Conservation (phyloP, 1,284 basidiomycete species). For the Xerocomus minutiporus region DNA sequence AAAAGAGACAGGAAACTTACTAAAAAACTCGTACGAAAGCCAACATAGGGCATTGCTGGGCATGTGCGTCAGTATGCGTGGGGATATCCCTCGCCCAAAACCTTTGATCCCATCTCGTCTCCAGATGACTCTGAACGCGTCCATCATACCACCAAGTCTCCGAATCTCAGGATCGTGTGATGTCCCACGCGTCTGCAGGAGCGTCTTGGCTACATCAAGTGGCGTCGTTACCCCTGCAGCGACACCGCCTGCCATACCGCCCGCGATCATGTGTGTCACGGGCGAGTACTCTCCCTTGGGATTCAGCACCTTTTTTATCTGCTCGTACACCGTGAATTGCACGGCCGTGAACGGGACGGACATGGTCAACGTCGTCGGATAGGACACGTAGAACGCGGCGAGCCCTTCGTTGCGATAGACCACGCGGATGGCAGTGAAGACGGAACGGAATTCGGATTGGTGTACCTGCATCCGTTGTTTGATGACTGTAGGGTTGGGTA, state of each 20-base stretch:
- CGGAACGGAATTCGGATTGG: conserved; percentile 84
- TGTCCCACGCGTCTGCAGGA: conserved; percentile 90
- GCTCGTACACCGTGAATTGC: conserved; percentile 97
- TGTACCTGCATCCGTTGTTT: conserved; percentile 99
- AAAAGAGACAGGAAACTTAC: conserved; percentile 47
- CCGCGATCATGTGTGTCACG: conserved; percentile 84
- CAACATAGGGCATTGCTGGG: conserved; percentile 97
- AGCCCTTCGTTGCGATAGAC: conserved; percentile 88
- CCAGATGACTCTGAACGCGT: conserved; percentile 90
- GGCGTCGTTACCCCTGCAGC: conserved; percentile 96
- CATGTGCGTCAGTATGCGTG: conserved; percentile 92
- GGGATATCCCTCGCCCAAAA: conserved; percentile 84
- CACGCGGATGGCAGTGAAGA: conserved; percentile 75
- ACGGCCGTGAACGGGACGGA: conserved; percentile 97
- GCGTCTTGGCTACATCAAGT: conserved; percentile 97
- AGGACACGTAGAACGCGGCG: conserved; percentile 94
- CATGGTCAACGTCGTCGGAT: conserved; percentile 96
- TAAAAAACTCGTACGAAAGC: conserved; percentile 96
- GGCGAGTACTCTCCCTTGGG: conserved; percentile 87
- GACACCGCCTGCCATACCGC: conserved; percentile 89
- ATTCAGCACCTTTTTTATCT: conserved; percentile 85
- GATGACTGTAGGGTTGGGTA: conserved; percentile 62
- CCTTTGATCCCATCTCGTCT: conserved; percentile 81
- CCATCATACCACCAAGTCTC: conserved; percentile 78
- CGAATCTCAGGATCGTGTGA: conserved; percentile 81